Percentiles rank a stretch among this genome's conserved stretches.
Conservation (phyloP, 179 eudicot genomes). For the Beta macrorhiza region DNA sequence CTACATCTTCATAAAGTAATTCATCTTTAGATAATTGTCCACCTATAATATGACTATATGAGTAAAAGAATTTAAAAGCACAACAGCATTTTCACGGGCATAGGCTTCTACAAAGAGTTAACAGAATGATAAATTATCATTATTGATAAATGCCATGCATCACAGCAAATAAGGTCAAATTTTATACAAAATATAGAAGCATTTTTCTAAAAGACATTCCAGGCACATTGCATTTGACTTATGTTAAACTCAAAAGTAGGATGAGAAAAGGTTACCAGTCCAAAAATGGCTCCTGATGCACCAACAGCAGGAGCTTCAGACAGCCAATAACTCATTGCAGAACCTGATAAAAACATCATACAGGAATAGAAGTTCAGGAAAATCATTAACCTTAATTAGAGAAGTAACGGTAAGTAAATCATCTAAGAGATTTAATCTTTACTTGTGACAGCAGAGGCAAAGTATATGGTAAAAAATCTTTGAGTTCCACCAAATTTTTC, state of each 20-base stretch:
- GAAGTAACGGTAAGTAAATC: not conserved
- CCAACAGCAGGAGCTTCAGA: conserved; percentile 74
- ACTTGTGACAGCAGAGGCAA: conserved; percentile 72
- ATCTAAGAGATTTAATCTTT: conserved; percentile 24
- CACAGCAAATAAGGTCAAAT: not conserved
- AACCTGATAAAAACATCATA: conserved; percentile 49
- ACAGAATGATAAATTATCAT: not conserved
- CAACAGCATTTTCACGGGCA: not conserved
- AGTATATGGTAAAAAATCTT: conserved; percentile 62
- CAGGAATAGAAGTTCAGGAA: conserved; percentile 11
- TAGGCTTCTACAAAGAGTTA: not conserved
- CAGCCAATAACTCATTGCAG: conserved; percentile 74
- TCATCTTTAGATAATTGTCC: not conserved
- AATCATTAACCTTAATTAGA: not conserved
- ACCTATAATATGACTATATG: not conserved
- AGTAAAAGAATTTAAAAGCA: not conserved
- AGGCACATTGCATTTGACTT: not conserved
- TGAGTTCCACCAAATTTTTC: conserved; percentile 64
- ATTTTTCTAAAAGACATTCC: not conserved
- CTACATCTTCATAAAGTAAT: not conserved
- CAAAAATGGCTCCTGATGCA: conserved; percentile 92
- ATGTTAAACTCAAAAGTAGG: not conserved
- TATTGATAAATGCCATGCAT: too few species aligned
- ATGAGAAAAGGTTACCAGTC: conserved; percentile 50
- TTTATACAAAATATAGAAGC: not conserved